A percentile compares a stretch with the other conserved stretches of the same genome.
These are phyloP conservation scores for Geotrichum siamense DNA, from an alignment of 1,139 yeast species.

Conservation along the genomic window DNA sequence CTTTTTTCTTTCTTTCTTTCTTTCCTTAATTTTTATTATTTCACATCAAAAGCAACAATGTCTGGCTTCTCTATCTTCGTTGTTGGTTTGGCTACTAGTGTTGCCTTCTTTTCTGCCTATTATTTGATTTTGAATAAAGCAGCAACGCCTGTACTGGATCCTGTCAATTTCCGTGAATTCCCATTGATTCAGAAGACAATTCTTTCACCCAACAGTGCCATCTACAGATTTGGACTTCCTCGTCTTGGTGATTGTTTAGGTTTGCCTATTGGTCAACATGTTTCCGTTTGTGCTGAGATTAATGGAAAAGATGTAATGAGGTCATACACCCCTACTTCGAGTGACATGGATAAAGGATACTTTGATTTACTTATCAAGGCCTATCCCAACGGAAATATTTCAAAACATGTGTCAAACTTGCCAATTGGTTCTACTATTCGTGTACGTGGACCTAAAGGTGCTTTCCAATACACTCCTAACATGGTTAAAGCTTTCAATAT, in stretches of 20 bases:
- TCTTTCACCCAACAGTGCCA: constrained; percentile 68
- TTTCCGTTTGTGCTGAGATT: constrained; percentile 46
- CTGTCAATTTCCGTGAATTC: constrained; percentile 63
- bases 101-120: constrained; percentile 8
- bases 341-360: constrained; percentile 68
- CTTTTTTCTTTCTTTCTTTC: background rate
- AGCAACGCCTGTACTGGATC: constrained; percentile 46
- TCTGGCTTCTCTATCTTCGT: constrained; percentile 4
- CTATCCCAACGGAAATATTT: constrained; percentile 79
- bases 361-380: constrained; percentile 83
- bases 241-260: constrained; percentile 65
- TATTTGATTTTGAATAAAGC: constrained; percentile 5
- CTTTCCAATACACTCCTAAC: constrained; percentile 73
- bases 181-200: constrained; percentile 71
- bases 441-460: constrained; percentile 88
- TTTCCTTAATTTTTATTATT: background rate
- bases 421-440: constrained; percentile 58
- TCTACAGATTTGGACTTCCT: constrained; percentile 78
- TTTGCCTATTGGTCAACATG: constrained; percentile 88
- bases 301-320: constrained; percentile 79
- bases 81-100: constrained; percentile 10
- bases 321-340: constrained; percentile 86
- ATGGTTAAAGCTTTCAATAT: constrained; percentile 65
- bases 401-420: constrained; percentile 62
- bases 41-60: constrained; percentile 1